Conservation (phyloP, 192 early-diverging fungal species). For the Linnemannia schmuckeri region DNA sequence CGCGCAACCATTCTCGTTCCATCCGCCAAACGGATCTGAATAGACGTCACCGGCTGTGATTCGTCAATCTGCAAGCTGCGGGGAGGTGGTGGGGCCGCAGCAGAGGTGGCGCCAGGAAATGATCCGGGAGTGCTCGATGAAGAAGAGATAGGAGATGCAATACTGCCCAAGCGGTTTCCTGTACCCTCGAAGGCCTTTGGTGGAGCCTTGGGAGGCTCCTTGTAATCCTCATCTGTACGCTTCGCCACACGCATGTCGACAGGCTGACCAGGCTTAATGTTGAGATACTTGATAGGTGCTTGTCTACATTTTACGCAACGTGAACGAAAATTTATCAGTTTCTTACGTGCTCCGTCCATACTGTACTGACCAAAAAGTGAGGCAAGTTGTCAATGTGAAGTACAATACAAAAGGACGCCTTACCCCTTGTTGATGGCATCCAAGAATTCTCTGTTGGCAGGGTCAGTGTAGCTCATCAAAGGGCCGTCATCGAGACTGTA, state of each 20-base stretch:
- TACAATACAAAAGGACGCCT: not conserved
- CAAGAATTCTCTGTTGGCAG: conserved; percentile 86
- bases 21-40: conserved; percentile 94
- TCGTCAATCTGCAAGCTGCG: conserved; percentile 75
- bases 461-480: conserved; percentile 87
- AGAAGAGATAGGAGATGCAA: conserved; percentile 43
- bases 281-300: conserved; percentile 88
- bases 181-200: conserved; percentile 82
- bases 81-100: conserved; percentile 20
- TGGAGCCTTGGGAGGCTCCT: conserved; percentile 82
- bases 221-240: conserved; percentile 89
- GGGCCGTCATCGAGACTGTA: conserved; percentile 97
- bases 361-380: not conserved
- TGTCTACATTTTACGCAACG: conserved; percentile 61
- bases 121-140: conserved; percentile 34
- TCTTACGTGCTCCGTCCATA: not conserved
- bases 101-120: conserved; percentile 50
- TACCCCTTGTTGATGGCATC: conserved; percentile 92
- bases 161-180: conserved; percentile 84
- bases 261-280: conserved; percentile 89
- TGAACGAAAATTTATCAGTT: not conserved
- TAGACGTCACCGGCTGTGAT: conserved; percentile 80
- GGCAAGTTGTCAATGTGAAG: too few relatives aligned
- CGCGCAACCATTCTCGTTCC: conserved; percentile 90
- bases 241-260: conserved; percentile 90